Evolutionary conservation across 2,329 filamentous ascomycete genomes (phyloP), one percentile per base, ranked within the genome.

Genomic region (Penicillium sp.): DNA sequence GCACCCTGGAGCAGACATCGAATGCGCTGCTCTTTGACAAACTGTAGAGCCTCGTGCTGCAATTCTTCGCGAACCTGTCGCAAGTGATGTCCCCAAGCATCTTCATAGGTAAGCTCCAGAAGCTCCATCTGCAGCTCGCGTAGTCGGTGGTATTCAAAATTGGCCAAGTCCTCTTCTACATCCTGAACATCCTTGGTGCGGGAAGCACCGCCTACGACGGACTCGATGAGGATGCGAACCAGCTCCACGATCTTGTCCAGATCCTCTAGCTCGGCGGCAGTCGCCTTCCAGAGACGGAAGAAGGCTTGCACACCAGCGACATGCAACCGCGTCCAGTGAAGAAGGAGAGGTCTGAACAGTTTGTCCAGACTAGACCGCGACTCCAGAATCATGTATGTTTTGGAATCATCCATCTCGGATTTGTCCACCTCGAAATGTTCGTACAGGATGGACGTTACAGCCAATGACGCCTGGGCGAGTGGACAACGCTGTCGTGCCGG

Each of bases 381-480:
- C 60, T 95, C 90, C 45, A 91, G 73, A 9, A 85, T 79, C 58
- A 90, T 82, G 64, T 92, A 90, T 21, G 82, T 85, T 70, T 90
- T 88, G 13, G 83, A 79, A 64, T 95, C 91, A 59, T 93, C 88
- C 46, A 88, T 76, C 47, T 95, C 90, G 3, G 85, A 83, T 69
- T 87, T 90, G 62, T 95, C 91, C 36, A 97, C 88, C 55, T 96
- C 91, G 64, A 99, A 99, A 71, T 97, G 91, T 63, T 97, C 91
- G 71, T 94, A 97, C 3, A 99, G 76, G 34, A 95, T 90, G 62
- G 87, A 82, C 1, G 93, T 97, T 34, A 96, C 85, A 0, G 90
- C 86, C 59, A 97, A 76, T 65, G 91, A 96, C 10, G 91, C 90
- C 52, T 89, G 83, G 4, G 92, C 91, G 59, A 99, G 81, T 1